A percentile compares a stretch with the other conserved stretches of the same genome.
These are phyloP conservation scores for Sporodiniella umbellata DNA, from an alignment of 371 early-diverging fungal species.

Conservation along the genomic window DNA sequence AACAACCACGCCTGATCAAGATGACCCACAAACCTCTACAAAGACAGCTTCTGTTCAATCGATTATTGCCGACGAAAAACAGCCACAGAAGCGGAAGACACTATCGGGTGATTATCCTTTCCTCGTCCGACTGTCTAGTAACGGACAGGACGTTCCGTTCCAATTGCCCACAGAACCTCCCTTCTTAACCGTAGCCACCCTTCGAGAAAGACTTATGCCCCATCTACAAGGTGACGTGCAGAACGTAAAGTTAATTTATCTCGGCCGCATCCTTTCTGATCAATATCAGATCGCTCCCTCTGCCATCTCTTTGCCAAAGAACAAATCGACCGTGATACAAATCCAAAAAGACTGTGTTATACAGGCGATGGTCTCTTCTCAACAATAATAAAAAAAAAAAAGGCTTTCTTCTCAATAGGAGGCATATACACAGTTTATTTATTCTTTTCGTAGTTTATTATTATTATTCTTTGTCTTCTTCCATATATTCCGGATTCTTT, in stretches of 20 bases:
- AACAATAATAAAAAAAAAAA: too few species aligned
- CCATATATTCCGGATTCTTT: constrained; percentile 89
- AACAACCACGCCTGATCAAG: too few species aligned
- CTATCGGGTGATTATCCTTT: not conserved
- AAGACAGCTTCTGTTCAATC: not conserved
- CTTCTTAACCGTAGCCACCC: constrained; percentile 12
- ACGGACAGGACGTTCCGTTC: constrained; percentile 20
- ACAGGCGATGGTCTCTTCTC: not conserved
- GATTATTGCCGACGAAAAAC: too few species aligned
- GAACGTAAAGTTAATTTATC: constrained; percentile 21
- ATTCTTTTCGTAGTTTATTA: constrained; percentile 26
- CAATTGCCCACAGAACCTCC: constrained; percentile 19
- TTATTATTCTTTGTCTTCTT: constrained; percentile 60
- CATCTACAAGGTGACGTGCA: constrained; percentile 9
- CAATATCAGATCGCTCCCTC: constrained; percentile 18
- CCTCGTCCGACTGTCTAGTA: constrained; percentile 23
- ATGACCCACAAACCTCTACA: too few species aligned
- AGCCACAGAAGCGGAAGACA: not conserved
- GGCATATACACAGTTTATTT: too few species aligned
- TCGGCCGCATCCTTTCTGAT: constrained; percentile 19
- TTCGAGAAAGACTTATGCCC: constrained; percentile 11
- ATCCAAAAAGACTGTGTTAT: not conserved
- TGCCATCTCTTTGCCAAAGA: not conserved
- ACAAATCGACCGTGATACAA: not conserved
- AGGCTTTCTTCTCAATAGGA: too few species aligned